Evolutionary conservation across 306 rosid genomes (phyloP), one percentile per base, ranked within the genome.

Genomic region (Gynostemma pentaphyllum): DNA sequence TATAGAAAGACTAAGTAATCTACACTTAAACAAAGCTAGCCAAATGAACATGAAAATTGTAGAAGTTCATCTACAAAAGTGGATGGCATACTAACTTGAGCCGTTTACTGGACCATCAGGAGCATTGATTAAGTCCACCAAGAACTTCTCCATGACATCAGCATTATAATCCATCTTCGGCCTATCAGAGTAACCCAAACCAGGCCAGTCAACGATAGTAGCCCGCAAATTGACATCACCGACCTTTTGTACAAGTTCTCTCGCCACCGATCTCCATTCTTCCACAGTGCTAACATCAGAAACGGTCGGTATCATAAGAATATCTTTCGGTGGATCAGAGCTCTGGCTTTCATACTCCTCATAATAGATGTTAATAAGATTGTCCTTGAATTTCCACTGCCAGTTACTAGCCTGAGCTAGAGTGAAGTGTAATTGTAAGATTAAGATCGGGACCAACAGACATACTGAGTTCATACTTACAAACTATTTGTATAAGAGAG

Each of bases 211-310:
- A 68, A 91, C 89, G 55, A 91, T 85, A 32, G 95, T 87, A 23
- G 95, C 86, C 21, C 89, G 76, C 83, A 87, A 91, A 74, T 79
- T 83, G 75, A 76, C 72, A 37, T 75, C 40, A 44, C 86, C 87
- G 49, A 49, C 78, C 61, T 81, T 94, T 62, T 76, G 87, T 67
- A 80, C 89, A 49, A 91, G 73, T 56, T 80, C 81, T 68, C 80
- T 77, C 11, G 96, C 98, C 39, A 85, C 98, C 18, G 70, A 54
- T 71, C 97, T 85, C 97, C 97, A 91, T 71, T 91, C 97, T 82
- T 91, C 96, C 55, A 91, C 97, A 2, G 95, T 91, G 62, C 97
- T 91, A 24, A 91, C 97, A 74, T 91, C 97, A 64, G 96, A 91
- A 77, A 91, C 85, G 36, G 96, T 91, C 15, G 98, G 96, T 81